Evolutionary conservation across 1,139 yeast species (phyloP).

Genomic region (Candida sp.): DNA sequence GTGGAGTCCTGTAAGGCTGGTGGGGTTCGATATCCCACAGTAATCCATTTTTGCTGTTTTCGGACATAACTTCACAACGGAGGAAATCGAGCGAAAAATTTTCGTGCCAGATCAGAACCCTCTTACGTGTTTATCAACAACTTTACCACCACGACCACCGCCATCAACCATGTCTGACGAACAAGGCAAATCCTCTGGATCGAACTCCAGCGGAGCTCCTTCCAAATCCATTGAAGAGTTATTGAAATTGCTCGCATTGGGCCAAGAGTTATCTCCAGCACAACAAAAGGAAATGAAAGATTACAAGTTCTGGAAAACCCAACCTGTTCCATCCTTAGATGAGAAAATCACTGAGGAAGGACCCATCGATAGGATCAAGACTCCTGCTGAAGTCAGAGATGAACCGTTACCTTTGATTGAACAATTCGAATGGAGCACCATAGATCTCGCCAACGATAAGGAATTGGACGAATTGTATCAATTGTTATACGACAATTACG

Average conservation of each 20-base stretch:
- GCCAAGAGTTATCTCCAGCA: slow-evolving; percentile 55
- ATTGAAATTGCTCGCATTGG: slow-evolving; percentile 53
- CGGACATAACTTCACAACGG: neutral
- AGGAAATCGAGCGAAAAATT: neutral
- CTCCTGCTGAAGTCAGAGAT: slow-evolving; percentile 72
- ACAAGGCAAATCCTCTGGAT: neutral
- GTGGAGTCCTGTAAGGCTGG: neutral
- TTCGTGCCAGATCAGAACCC: neutral
- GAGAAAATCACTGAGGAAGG: slow-evolving; percentile 75
- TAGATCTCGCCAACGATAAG: slow-evolving; percentile 63
- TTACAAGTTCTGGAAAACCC: slow-evolving; percentile 98
- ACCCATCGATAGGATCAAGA: slow-evolving; percentile 73
- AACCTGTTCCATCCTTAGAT: slow-evolving; percentile 86
- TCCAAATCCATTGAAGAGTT: slow-evolving; percentile 48
- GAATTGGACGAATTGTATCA: slow-evolving; percentile 79
- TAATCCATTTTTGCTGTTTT: neutral
- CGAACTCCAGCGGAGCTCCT: slow-evolving; percentile 8
- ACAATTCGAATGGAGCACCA: slow-evolving; percentile 88
- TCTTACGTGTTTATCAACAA: neutral
- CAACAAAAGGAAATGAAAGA: slow-evolving; percentile 79
- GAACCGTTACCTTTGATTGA: slow-evolving; percentile 71
- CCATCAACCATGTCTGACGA: slow-evolving; percentile 3
- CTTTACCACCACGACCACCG: neutral
- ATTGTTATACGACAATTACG: slow-evolving; percentile 85
- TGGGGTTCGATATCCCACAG: neutral